Evolutionary conservation across 2,329 filamentous ascomycete species (phyloP), one percentile per base, ranked within the genome.

Genomic region (Clathrospora elynae): DNA sequence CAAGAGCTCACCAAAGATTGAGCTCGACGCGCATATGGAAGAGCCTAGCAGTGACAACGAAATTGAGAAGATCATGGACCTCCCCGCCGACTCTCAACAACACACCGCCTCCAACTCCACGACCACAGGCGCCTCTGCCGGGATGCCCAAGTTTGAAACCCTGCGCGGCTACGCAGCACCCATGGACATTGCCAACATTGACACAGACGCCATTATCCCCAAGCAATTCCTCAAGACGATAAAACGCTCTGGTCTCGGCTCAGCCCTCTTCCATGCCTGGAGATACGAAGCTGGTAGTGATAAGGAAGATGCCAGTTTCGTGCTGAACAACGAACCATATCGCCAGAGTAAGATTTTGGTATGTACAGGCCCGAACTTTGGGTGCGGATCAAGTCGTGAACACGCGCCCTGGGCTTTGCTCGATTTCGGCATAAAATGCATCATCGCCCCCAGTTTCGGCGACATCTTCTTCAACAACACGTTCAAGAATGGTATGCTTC

Each of bases 401-500:
- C 93, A 97, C 75, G 93, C 93, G 2, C 93, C 93, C 1, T 97
- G 93, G 93, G 92, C 93, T 5, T 81, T 97, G 16, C 84, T 95
- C 43, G 93, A 97, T 74, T 97, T 97, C 61, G 93, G 93, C 57
- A 96, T 99, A 75, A 89, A 87, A 68, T 92, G 87, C 70, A 80
- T 97, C 63, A 95, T 97, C 59, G 93, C 92, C 1, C 89, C 90
- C 1, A 91, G 87, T 1, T 88, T 82, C 57, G 88, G 87, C 45
- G 90, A 95, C 66, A 99, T 99, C 72, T 96, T 96, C 83, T 95
- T 92, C 83, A 96, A 96, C 83, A 99, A 99, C 79, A 93, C 88
- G n/a, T 97, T 96, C 82, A 97, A 99, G 81, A 99, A 99, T 77
- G 92, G 92, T 76, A 97, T 97, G 93, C 78, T 97, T 52, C 91